phyloP scores from a whole-genome alignment of 768 basidiomycete species.

The Plicaturopsis crispa region DNA sequence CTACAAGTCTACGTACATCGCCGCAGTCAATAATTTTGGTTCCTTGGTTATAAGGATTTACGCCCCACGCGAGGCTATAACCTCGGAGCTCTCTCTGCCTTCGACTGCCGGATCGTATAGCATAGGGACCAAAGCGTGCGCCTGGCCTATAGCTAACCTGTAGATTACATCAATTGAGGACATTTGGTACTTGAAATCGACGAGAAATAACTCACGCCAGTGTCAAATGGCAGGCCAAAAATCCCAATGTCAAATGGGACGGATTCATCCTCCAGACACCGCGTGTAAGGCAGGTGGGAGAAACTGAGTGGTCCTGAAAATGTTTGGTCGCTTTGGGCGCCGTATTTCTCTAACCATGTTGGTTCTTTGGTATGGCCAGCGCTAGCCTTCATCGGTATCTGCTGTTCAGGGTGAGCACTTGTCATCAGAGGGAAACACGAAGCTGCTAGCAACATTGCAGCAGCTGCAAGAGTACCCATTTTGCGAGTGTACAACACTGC shows the following conservation, averaged over 20 bases:
- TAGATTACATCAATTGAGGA: too few relatives aligned
- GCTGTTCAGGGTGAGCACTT: too few relatives aligned
- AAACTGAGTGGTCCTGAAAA: constrained; percentile 82
- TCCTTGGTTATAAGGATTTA: constrained; percentile 54
- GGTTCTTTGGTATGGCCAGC: too few relatives aligned
- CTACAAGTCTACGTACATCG: constrained; percentile 67
- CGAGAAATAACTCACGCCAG: constrained; percentile 44
- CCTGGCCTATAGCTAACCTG: too few relatives aligned
- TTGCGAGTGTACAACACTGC: too few relatives aligned
- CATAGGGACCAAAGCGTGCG: constrained; percentile 83
- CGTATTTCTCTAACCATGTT: constrained; percentile 69
- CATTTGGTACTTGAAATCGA: too few relatives aligned
- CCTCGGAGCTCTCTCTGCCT: constrained; percentile 55
- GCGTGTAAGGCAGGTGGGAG: constrained; percentile 70
- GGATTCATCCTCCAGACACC: constrained; percentile 56
- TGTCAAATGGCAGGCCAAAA: constrained; percentile 78
- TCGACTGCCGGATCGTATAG: constrained; percentile 74
- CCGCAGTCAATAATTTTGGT: constrained; percentile 74
- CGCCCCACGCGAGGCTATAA: constrained; percentile 68
- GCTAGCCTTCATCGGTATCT: too few relatives aligned
- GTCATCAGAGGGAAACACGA: too few relatives aligned
- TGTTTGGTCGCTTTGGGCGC: constrained; percentile 60
- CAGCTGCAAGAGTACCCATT: too few relatives aligned
- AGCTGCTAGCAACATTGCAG: too few relatives aligned
- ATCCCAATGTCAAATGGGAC: constrained; percentile 67